Evolutionary conservation across 1,284 basidiomycete genomes (phyloP).

Genomic region (Austroboletus niveus): DNA sequence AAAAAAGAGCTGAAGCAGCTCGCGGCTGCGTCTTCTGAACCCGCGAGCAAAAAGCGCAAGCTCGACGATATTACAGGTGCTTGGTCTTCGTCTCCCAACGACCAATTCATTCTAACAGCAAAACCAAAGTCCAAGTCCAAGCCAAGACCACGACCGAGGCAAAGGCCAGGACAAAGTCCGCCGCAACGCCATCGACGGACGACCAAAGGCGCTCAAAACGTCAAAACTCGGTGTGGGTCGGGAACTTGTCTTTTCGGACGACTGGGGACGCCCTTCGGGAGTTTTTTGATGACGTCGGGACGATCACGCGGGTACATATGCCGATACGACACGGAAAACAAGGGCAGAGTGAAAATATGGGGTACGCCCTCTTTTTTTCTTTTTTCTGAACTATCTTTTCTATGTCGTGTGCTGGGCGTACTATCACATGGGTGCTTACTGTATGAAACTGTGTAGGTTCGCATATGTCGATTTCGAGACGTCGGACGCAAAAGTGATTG

Average conservation of each 20-base stretch:
- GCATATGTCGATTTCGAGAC: constrained; percentile 94
- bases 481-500: constrained; percentile 68
- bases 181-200: not conserved
- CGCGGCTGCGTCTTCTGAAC: not conserved
- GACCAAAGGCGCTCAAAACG: constrained; percentile 39
- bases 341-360: constrained; percentile 61
- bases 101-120: no score
- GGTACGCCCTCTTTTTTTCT: constrained; percentile 38
- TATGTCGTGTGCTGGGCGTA: not conserved
- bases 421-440: not conserved
- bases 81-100: not conserved
- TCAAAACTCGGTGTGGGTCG: constrained; percentile 91
- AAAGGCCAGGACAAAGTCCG: constrained; percentile 1
- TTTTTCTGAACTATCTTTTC: not conserved
- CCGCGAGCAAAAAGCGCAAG: constrained; percentile 46
- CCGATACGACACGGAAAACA: constrained; percentile 56
- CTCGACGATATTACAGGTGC: constrained; percentile 39
- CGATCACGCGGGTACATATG: constrained; percentile 74
- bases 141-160: not conserved
- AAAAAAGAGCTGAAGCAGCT: constrained; percentile 35
- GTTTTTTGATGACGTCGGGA: constrained; percentile 74
- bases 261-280: constrained; percentile 65
- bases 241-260: constrained; percentile 93
- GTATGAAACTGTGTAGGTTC: constrained; percentile 55
- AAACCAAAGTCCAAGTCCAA: not conserved